These are phyloP conservation scores for Sutorius eximius DNA, from an alignment of 1,284 basidiomycete genomes.

Conservation along the genomic window DNA sequence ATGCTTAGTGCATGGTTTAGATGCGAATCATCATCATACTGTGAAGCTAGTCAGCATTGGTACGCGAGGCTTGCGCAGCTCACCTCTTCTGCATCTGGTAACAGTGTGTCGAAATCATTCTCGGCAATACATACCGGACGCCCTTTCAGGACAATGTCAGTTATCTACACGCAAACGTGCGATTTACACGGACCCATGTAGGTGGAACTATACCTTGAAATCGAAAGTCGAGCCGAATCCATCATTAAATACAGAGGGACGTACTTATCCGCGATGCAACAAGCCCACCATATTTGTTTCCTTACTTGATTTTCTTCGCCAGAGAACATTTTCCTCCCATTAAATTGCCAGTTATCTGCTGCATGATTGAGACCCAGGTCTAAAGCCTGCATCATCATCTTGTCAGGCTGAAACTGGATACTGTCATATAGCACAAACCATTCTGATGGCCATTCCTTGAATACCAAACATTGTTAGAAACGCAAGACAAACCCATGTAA, in stretches of 20 bases:
- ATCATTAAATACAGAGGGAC: constrained; percentile 21
- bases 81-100: constrained; percentile 60
- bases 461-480: constrained; percentile 5
- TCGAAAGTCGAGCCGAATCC: constrained; percentile 4
- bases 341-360: constrained; percentile 72
- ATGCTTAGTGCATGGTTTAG: constrained; percentile 3
- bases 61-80: constrained; percentile 6
- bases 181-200: constrained; percentile 57
- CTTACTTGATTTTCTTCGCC: constrained; percentile 74
- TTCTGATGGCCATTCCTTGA: constrained; percentile 72
- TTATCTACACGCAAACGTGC: neutral
- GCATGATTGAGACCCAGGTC: constrained; percentile 84
- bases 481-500: neutral
- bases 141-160: constrained; percentile 38
- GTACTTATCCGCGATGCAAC: constrained; percentile 72
- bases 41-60: constrained; percentile 23
- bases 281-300: constrained; percentile 83
- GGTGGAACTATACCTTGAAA: constrained; percentile 57
- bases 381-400: constrained; percentile 55
- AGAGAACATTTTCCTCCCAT: constrained; percentile 65
- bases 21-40: constrained; percentile 50
- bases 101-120: constrained; percentile 69
- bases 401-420: neutral
- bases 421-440: constrained; percentile 45
- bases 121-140: constrained; percentile 73